Evolutionary conservation across 345 rosid genomes (phyloP).

Genomic region (Gossypium sturtianum): DNA sequence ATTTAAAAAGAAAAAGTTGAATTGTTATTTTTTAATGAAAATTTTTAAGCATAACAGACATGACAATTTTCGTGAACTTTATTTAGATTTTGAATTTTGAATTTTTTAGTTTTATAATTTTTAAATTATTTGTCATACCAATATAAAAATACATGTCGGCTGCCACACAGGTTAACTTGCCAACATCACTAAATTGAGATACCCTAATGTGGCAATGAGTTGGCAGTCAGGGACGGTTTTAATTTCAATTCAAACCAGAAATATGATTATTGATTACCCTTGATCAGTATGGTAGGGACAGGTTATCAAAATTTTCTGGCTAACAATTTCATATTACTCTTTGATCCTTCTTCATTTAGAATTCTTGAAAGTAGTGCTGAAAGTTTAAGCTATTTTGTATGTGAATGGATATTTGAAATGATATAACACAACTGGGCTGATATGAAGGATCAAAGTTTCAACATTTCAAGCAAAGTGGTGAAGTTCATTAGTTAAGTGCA

Average conservation of each 20-base stretch:
- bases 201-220: too few species aligned
- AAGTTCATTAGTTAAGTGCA: too few species aligned
- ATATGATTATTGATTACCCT: not conserved
- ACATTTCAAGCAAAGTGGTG: not conserved
- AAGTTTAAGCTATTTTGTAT: not conserved
- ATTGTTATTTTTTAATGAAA: too few species aligned
- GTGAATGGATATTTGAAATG: not conserved
- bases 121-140: too few species aligned
- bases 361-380: not conserved
- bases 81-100: too few species aligned
- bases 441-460: not conserved
- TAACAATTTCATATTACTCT: not conserved
- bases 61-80: rapidly evolving
- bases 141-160: too few species aligned
- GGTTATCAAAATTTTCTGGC: not conserved
- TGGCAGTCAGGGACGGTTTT: too few species aligned
- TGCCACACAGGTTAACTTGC: too few species aligned
- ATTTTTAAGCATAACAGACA: too few species aligned
- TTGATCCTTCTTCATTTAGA: not conserved
- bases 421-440: not conserved
- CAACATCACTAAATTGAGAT: not conserved
- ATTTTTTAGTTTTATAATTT: too few species aligned
- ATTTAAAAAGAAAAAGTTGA: too few species aligned
- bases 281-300: not conserved
- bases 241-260: too few species aligned